phyloP scores from a whole-genome alignment of 1,284 basidiomycete species.

The Porodaedalea pini region DNA sequence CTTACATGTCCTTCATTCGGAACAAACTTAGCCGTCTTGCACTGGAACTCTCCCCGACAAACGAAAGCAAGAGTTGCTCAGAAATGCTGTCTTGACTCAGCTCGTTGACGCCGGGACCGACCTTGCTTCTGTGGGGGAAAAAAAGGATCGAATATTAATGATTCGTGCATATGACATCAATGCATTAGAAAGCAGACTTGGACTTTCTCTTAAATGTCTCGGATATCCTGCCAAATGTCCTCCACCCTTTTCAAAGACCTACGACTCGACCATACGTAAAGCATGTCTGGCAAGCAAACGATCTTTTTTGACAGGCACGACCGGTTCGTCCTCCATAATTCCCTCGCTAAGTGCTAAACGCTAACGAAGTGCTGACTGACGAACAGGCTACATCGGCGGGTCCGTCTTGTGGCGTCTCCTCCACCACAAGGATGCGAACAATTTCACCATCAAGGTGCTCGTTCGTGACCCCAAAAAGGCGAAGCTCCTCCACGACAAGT shows the following conservation, averaged over 20 bases:
- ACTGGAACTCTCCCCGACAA: too few species aligned
- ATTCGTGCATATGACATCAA: too few species aligned
- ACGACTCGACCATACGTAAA: neutral
- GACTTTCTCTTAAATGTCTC: too few species aligned
- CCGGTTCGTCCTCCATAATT: neutral
- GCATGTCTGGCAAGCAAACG: conserved; percentile 12
- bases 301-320: conserved; percentile 16
- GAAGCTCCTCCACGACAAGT: conserved; percentile 31
- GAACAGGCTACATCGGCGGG: conserved; percentile 41
- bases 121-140: too few species aligned
- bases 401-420: conserved; percentile 40
- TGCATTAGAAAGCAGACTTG: too few species aligned
- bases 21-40: too few species aligned
- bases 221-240: neutral
- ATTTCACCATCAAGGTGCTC: conserved; percentile 38
- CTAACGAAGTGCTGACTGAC: too few species aligned
- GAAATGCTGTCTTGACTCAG: too few species aligned
- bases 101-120: too few species aligned
- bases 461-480: conserved; percentile 41
- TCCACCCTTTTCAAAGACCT: neutral
- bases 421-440: conserved; percentile 32
- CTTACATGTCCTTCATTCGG: too few species aligned
- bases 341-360: neutral
- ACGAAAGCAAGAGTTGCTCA: too few species aligned
- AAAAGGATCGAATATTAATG: too few species aligned